Evolutionary conservation across 2,329 filamentous ascomycete genomes (phyloP), one percentile per base, ranked within the genome.

Genomic region (Periglandula ipomoeae): DNA sequence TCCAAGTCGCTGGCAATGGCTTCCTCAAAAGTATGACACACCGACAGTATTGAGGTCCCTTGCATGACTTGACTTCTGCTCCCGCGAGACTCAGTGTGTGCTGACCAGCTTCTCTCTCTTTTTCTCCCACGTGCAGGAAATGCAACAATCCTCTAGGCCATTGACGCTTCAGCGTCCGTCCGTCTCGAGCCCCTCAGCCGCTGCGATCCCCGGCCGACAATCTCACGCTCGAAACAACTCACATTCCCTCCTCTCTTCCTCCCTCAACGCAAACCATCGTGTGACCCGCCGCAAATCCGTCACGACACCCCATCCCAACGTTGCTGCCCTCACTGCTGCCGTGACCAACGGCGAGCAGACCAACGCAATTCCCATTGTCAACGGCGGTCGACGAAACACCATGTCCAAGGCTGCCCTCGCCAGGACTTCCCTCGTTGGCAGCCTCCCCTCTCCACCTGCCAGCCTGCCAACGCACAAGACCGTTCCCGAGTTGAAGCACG

Each of bases 221-320:
- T 71, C 78, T 55, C 81, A 86, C 69, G 79, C 81, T 54, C 84
- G 89, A 62, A 82, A 81, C 58, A 87, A 89, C 71, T 87, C 87
- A 44, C 85, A 93, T 67, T 91, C 88, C 50, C 75, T 89, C 58
- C 85, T 90, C 49, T 78, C 85, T 51, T 81, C 82, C 58, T 81
- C 85, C 50, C 79, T 90, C 62, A 91, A 90, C 71, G 72, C 83
- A 58, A 84, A 81, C 65, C 87, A 95, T 68, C 87, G 93, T 58
- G 82, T 97, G 57, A 89, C 87, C 59, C 87, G 91, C 61, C 82
- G 93, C 60, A 97, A 97, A 79, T 96, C 90, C 70, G 89, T 95
- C 63, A 89, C 87, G 52, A 85, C 82, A 55, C 79, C 84, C 42
- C 78, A 76, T 43, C 76, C 79, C 65, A 90, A 86, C 67, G 81